A percentile compares a stretch with the other conserved stretches of the same genome.
Conservation (phyloP, 768 basidiomycete species). For the Lentinula raphanica region DNA sequence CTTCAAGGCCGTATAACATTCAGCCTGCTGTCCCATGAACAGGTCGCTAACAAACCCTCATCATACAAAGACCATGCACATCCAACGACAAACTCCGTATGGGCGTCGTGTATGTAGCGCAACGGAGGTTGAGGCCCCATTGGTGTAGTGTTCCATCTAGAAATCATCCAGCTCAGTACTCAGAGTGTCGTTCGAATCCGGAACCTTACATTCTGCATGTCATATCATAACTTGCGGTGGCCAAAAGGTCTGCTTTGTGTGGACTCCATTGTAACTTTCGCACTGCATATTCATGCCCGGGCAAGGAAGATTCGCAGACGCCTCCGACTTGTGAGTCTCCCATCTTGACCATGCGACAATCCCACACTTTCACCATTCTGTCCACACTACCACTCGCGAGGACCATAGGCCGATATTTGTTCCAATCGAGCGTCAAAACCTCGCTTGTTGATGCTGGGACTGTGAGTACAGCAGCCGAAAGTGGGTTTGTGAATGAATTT, state of each 20-base stretch:
- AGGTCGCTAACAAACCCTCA: slow-evolving; percentile 80
- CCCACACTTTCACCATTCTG: slow-evolving; percentile 73
- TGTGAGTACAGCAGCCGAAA: slow-evolving; percentile 69
- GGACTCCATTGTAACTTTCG: slow-evolving; percentile 88
- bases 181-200: slow-evolving; percentile 1
- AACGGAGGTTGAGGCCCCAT: slow-evolving; percentile 44
- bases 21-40: slow-evolving; percentile 87
- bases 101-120: slow-evolving; percentile 73
- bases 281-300: slow-evolving; percentile 88
- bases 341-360: slow-evolving; percentile 77
- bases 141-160: slow-evolving; percentile 72
- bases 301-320: slow-evolving; percentile 59
- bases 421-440: slow-evolving; percentile 84
- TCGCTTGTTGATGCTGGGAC: slow-evolving; percentile 76
- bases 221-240: slow-evolving; percentile 87
- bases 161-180: slow-evolving; percentile 7
- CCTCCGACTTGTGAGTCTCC: slow-evolving; percentile 62
- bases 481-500: slow-evolving; percentile 60
- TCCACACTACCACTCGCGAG: slow-evolving; percentile 81
- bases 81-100: slow-evolving; percentile 94
- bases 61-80: slow-evolving; percentile 92
- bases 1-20: slow-evolving; percentile 58
- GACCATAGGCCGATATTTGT: slow-evolving; percentile 79
- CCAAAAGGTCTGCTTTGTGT: slow-evolving; percentile 64
- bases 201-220: slow-evolving; percentile 79